phyloP scores from a whole-genome alignment of 441 rosid species.

The Populus trichocarpa region DNA sequence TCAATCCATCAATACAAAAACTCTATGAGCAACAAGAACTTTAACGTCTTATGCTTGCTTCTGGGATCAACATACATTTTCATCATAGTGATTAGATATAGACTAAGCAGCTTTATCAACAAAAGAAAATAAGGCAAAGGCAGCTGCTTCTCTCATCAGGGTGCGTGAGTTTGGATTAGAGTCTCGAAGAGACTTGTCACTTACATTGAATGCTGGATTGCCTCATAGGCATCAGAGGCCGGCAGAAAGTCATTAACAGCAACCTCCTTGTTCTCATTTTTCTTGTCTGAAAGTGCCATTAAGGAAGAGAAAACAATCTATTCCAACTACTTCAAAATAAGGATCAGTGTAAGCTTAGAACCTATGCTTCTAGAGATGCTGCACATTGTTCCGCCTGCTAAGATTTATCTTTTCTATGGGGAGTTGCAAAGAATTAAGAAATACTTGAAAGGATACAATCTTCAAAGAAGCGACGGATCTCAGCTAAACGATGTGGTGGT shows the following conservation, averaged over 20 bases:
- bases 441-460: constrained; percentile 73
- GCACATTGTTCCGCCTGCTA: neutral
- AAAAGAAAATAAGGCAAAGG: neutral
- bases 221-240: constrained; percentile 69
- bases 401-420: neutral
- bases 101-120: neutral
- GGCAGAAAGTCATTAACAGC: constrained; percentile 89
- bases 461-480: constrained; percentile 97
- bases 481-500: constrained; percentile 97
- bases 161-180: no score
- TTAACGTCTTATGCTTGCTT: neutral
- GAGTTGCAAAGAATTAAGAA: neutral
- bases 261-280: constrained; percentile 96
- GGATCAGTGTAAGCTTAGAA: neutral
- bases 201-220: constrained; percentile 90
- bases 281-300: constrained; percentile 63
- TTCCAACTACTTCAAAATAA: neutral
- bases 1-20: neutral
- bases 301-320: constrained; percentile 23
- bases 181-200: constrained; percentile 17
- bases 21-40: no score
- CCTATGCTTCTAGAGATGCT: neutral
- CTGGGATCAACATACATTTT: neutral
- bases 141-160: neutral
- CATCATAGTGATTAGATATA: no score